Base-by-base conservation (phyloP, 768 basidiomycete genomes). In the Kwoniella dejecticola region DNA sequence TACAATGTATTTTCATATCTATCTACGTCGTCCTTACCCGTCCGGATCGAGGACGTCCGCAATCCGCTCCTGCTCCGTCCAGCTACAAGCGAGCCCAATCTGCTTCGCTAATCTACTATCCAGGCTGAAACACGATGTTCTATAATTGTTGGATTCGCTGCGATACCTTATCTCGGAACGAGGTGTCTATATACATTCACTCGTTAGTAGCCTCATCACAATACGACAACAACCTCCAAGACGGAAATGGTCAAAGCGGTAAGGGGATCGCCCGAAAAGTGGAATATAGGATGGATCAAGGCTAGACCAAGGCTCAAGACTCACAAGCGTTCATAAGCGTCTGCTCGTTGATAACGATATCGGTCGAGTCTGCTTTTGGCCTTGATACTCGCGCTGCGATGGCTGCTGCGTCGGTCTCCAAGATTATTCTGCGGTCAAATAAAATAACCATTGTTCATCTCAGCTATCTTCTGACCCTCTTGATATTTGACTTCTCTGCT, bases 301-400 rank as follows among this genome's bases (percentile, higher is more conserved):
- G 36, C 17, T 8, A 21, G 41, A 33, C 19, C 19, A 41, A 60
- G 17, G n/a, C 1, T 6, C 44, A 36, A 3, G 45, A 77, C 82
- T 89, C 87, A 82, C 94, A 96, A 29, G 94, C 94, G 74, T 83
- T 93, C 84, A 95, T 84, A 62, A 96, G 83, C 8, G 92, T 94
- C 81, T 96, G 93, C 81, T 99, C 96, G 83, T 99, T 97, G 83
- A 99, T 95, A 64, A 94, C 88, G 66, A 99, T 96, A 69, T 98
- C 94, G 36, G 88, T 89, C 52, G 94, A 88, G 79, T 98, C 96
- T 15, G 95, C 88, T 66, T 87, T 88, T 42, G 96, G 91, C 66
- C 93, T 82, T 71, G 90, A 94, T 53, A 98, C 96, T 54, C 96
- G 82, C 30, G 92, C 91, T 0, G 93, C 92, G 75, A 98, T 96